Percentiles rank a stretch among this genome's conserved stretches.
These are phyloP conservation scores for Russula abietina DNA, from an alignment of 768 basidiomycete genomes.

Conservation along the genomic window DNA sequence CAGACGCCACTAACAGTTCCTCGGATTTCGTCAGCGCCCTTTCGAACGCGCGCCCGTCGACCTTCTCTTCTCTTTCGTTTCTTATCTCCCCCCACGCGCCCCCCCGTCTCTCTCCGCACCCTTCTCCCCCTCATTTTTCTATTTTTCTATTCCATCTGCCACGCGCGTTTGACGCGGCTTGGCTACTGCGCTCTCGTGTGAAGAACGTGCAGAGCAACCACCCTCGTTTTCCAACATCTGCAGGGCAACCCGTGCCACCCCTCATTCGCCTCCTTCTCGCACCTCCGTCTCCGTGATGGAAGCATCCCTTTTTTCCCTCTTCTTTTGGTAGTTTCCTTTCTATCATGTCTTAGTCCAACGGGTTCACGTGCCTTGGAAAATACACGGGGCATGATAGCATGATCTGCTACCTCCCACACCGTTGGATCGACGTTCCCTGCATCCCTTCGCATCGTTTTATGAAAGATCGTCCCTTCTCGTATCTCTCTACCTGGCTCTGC, in stretches of 20 bases:
- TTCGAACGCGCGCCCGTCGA: neutral
- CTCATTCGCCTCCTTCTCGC: neutral
- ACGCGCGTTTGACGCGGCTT: neutral
- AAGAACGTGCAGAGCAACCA: constrained; percentile 16
- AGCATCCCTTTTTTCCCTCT: neutral
- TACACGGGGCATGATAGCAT: neutral
- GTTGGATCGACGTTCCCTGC: constrained; percentile 9
- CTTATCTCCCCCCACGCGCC: constrained; percentile 7
- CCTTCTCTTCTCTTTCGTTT: constrained; percentile 16
- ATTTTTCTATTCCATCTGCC: neutral
- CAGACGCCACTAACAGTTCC: neutral
- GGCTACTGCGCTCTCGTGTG: neutral
- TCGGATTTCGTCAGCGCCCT: constrained; percentile 1
- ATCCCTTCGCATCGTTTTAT: neutral
- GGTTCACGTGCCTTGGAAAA: neutral
- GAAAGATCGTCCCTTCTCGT: constrained; percentile 1
- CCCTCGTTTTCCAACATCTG: constrained; percentile 9
- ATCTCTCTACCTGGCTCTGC: neutral
- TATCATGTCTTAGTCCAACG: neutral
- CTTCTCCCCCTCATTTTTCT: neutral
- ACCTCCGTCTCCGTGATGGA: neutral
- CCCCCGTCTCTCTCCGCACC: neutral
- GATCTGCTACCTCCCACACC: constrained; percentile 1
- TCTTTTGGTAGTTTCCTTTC: constrained; percentile 2
- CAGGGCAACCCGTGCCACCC: neutral